Percentiles rank a stretch among this genome's conserved stretches.
Evolutionary conservation across 2,329 filamentous ascomycete species (phyloP).

Genomic region (Stachybotrys chartarum): DNA sequence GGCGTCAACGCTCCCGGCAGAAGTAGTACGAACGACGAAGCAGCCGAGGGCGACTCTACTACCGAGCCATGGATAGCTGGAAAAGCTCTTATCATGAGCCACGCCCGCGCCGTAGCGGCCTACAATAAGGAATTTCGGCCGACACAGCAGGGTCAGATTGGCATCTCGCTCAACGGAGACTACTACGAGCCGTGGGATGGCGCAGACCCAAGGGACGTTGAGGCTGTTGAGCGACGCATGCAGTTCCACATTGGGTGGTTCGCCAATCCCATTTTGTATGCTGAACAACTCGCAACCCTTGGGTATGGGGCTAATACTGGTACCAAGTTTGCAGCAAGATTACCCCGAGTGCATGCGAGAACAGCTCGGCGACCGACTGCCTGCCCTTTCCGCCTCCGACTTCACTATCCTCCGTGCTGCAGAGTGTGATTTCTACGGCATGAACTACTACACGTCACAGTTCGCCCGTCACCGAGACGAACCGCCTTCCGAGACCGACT

Average conservation of each 20-base stretch:
- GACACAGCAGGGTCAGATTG: slow-evolving; percentile 21
- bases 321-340: slow-evolving; percentile 17
- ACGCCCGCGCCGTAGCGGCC: slow-evolving; percentile 21
- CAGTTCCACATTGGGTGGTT: slow-evolving; percentile 32
- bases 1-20: slow-evolving; percentile 26
- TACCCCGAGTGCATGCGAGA: slow-evolving; percentile 28
- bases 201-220: slow-evolving; percentile 13
- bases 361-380: slow-evolving; percentile 22
- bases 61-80: slow-evolving; percentile 28
- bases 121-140: slow-evolving; percentile 24
- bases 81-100: slow-evolving; percentile 26
- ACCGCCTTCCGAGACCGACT: slow-evolving; percentile 19
- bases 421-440: slow-evolving; percentile 28
- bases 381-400: slow-evolving; percentile 18
- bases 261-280: slow-evolving; percentile 27
- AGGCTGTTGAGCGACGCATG: slow-evolving; percentile 26
- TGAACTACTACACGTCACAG: slow-evolving; percentile 33
- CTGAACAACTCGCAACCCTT: not conserved
- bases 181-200: slow-evolving; percentile 29
- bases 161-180: slow-evolving; percentile 29
- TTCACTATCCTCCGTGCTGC: slow-evolving; percentile 14
- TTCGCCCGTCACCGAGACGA: slow-evolving; percentile 20
- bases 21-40: slow-evolving; percentile 16
- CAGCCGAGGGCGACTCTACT: slow-evolving; percentile 21
- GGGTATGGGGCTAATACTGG: not conserved